Evolutionary conservation across 2,329 filamentous ascomycete species (phyloP), one percentile per base, ranked within the genome.

Genomic region (Ascocoryne sarcoides): DNA sequence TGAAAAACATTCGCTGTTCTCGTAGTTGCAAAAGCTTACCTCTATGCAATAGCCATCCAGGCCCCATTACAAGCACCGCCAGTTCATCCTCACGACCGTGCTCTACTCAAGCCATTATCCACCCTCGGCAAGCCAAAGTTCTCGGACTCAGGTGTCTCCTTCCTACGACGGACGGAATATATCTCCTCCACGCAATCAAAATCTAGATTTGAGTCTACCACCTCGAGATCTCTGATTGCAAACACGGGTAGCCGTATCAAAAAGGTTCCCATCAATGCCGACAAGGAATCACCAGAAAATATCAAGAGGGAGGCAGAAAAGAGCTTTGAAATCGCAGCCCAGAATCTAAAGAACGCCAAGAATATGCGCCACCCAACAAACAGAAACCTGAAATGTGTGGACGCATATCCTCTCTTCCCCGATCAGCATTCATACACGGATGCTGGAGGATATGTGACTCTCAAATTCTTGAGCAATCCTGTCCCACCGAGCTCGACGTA

Each of bases 121-220:
- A 80, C 86, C 36, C 75, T 98, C 16, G 88, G 87, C 53, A 94
- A 95, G 63, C 81, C 82, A 32, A 84, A 85, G 52, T 75, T 79
- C 31, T 76, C 77, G 46, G 83, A 86, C 47, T 72, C 82, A 14
- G 81, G 82, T 48, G 87, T 95, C 39, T 95, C 87, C 48, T 98
- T 98, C 73, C 75, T 98, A 52, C 86, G 92, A 43, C 79, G 90
- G 56, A 96, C 92, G 41, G 92, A 98, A 63, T 96, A 96, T 66
- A 95, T 95, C 57, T 85, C 84, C 9, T 76, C 74, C 3, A 65
- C 67, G 16, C 67, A 65, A 20, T 59, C 67, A 4, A 77, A 76
- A 56, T 58, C 56, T 14, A 62, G 62, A 21, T 64, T 65, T 42
- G 70, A 75, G 37, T 69, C 70, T 0, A 71, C 69, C 19, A 71